Percentiles rank a stretch among this genome's conserved stretches.
Conservation (phyloP, 164 flowering plant genomes). For the Buxus sempervirens region DNA sequence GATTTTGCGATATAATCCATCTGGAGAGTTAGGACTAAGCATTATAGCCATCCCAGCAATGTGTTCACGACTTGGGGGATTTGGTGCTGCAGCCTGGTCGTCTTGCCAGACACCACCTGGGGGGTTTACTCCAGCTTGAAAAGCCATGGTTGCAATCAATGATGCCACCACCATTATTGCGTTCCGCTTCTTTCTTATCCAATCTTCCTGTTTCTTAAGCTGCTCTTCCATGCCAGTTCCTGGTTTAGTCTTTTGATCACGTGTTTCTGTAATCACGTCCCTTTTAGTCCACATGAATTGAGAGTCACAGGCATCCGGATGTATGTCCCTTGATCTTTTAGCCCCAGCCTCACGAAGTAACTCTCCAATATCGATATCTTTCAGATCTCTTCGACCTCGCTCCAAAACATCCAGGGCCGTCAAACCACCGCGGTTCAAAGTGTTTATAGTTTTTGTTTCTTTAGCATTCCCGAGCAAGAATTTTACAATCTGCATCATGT, state of each 20-base stretch:
- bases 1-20: background rate
- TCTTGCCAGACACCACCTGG: constrained; percentile 21
- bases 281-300: background rate
- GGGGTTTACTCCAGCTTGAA: constrained; percentile 1
- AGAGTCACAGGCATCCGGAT: background rate
- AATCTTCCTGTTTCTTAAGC: background rate
- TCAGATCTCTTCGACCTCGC: background rate
- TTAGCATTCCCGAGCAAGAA: background rate
- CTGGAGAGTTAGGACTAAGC: background rate
- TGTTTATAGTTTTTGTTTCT: constrained; percentile 4
- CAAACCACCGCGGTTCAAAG: background rate
- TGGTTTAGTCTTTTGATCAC: background rate
- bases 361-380: background rate
- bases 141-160: constrained; percentile 24
- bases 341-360: background rate
- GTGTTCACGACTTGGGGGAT: background rate
- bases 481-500: constrained; percentile 7
- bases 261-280: background rate
- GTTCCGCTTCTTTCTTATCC: constrained; percentile 9
- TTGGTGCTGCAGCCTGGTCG: background rate
- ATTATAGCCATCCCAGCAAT: constrained; percentile 12
- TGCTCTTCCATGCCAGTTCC: background rate
- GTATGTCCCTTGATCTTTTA: background rate
- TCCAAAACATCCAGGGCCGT: constrained; percentile 12
- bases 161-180: constrained; percentile 27